Conservation (phyloP, 306 rosid genomes). For the Acacia crassicarpa region DNA sequence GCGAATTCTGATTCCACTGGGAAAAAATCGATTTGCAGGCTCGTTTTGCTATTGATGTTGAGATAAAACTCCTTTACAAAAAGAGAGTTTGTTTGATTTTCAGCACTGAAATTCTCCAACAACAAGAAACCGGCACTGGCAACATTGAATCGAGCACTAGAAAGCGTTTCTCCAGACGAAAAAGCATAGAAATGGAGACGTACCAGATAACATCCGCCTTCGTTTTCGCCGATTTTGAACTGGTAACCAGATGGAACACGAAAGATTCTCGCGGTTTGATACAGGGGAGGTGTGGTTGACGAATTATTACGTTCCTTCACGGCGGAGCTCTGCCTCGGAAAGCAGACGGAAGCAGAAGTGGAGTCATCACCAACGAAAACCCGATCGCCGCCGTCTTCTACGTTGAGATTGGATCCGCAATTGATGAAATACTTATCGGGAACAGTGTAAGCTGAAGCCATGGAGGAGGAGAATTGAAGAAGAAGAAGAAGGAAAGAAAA, state of each 20-base stretch:
- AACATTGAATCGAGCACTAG: slow-evolving; percentile 47
- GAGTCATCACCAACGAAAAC: slow-evolving; percentile 20
- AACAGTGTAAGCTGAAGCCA: neutral
- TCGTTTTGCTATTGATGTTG: neutral
- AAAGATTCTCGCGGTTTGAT: slow-evolving; percentile 42
- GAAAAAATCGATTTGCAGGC: slow-evolving; percentile 28
- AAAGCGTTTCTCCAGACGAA: slow-evolving; percentile 20
- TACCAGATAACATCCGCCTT: slow-evolving; percentile 31
- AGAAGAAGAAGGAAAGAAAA: slow-evolving; percentile 17
- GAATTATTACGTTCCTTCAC: neutral
- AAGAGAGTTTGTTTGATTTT: neutral
- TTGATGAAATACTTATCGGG: slow-evolving; percentile 41
- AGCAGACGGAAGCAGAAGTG: neutral
- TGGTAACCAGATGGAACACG: neutral
- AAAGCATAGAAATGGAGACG: slow-evolving; percentile 61
- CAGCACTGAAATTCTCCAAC: slow-evolving; percentile 6
- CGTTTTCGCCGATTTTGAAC: neutral
- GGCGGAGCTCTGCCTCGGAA: neutral
- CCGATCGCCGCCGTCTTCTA: neutral
- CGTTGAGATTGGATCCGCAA: slow-evolving; percentile 37
- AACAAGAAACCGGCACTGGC: slow-evolving; percentile 25
- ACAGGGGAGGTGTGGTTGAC: slow-evolving; percentile 1
- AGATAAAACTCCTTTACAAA: slow-evolving; percentile 36
- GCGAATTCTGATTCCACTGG: slow-evolving; percentile 34
- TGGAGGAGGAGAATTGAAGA: slow-evolving; percentile 31